Evolutionary conservation across 192 early-diverging fungal species (phyloP), one percentile per base, ranked within the genome.

Genomic region (Backusella circina): DNA sequence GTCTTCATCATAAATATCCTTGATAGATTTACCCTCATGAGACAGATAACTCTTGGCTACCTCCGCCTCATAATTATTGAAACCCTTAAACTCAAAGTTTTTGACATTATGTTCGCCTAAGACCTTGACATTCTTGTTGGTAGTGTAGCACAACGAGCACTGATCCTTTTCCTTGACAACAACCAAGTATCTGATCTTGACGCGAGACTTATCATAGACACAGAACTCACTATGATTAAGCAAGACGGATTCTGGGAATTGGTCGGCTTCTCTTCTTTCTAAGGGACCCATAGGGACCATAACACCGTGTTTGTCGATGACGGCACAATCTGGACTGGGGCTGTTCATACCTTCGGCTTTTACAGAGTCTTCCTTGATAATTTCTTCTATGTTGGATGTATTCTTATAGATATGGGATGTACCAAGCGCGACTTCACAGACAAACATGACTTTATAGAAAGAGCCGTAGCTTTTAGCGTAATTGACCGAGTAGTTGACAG

Each of bases 351-450:
- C 94, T 3, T 79, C 38, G 1, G 91, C 94, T 77, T 90, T 91
- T 1, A 92, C 91, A 32, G 85, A 91, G 90, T 89, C 67, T 86
- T 84, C 12, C 71, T 51, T 18, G 79, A 75, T 10, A 77, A 73
- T 61, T 87, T 72, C 0, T 71, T 72, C 67, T 12, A 74, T 38
- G 57, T 90, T 89, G 41, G 90, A 82, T 65, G 2, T 67, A 8
- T 85, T 26, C 7, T 70, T 65, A 23, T 90, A 33, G 12, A 84
- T 84, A 32, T 65, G 74, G 73, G 83, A 81, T 66, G 93, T 79
- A 9, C 94, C 94, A 4, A 94, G 71, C 0, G 92, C 90, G 8
- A 95, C 94, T 73, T 95, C 94, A 57, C 93, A 95, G 28, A 95
- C 78, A 9, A 95, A 78, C 70, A 95, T 79, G 9, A 95, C 64